These are phyloP conservation scores for Nigrospora oryzae DNA, from an alignment of 2,329 filamentous ascomycete species.

Conservation along the genomic window DNA sequence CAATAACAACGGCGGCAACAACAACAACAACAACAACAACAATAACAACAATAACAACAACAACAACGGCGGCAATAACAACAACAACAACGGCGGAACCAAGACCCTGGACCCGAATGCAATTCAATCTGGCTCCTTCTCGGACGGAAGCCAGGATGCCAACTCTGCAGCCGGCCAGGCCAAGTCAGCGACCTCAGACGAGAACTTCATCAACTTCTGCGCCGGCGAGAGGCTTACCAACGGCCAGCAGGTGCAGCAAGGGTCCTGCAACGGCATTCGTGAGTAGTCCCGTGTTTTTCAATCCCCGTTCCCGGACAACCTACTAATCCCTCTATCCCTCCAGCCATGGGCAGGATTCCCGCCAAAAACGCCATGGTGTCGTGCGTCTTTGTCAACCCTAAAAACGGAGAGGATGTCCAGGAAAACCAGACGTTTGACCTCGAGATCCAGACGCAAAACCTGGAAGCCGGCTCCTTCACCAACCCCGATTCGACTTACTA, in stretches of 20 bases:
- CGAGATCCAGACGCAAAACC: constrained; percentile 39
- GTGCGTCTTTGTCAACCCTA: constrained; percentile 41
- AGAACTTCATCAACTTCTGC: constrained; percentile 59
- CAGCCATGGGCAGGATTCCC: constrained; percentile 54
- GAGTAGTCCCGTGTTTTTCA: constrained; percentile 18
- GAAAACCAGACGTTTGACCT: constrained; percentile 43
- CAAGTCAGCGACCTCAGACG: constrained; percentile 41
- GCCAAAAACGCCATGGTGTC: constrained; percentile 46
- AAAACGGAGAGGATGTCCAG: constrained; percentile 37
- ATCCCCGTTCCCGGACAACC: not conserved
- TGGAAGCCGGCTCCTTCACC: constrained; percentile 49
- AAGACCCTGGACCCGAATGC: constrained; percentile 30
- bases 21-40: constrained; percentile 11
- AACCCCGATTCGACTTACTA: constrained; percentile 54
- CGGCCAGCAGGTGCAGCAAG: constrained; percentile 45
- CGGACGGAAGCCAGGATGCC: constrained; percentile 12
- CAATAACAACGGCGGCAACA: constrained; percentile 14
- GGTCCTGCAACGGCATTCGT: constrained; percentile 58
- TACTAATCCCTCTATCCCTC: constrained; percentile 8
- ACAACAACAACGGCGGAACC: constrained; percentile 5
- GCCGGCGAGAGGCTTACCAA: constrained; percentile 46
- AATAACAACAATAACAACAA: constrained; percentile 11
- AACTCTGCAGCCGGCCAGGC: constrained; percentile 34
- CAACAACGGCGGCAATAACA: constrained; percentile 10
- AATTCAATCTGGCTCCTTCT: constrained; percentile 39